Conservation (phyloP, 805 yeast species). For the Yamadazyma endophytica region DNA sequence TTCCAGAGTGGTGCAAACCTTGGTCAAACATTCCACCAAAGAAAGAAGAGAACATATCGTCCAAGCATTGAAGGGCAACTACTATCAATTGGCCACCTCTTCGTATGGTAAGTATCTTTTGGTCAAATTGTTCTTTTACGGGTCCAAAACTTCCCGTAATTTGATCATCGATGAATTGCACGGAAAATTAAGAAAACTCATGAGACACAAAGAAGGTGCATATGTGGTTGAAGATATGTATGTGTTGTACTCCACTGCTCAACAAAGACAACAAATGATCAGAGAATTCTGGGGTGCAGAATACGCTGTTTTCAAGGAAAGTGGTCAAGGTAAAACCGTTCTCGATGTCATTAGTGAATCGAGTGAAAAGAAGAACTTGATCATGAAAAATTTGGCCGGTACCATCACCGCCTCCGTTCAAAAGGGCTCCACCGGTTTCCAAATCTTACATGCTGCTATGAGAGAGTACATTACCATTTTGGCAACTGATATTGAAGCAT, state of each 20-base stretch:
- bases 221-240: slow-evolving; percentile 92
- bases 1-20: slow-evolving; percentile 90
- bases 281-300: slow-evolving; percentile 97
- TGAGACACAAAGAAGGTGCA: slow-evolving; percentile 98
- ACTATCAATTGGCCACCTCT: slow-evolving; percentile 80
- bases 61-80: slow-evolving; percentile 65
- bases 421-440: slow-evolving; percentile 95
- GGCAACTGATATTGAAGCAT: slow-evolving; percentile 42
- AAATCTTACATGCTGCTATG: slow-evolving; percentile 94
- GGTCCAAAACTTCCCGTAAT: slow-evolving; percentile 75
- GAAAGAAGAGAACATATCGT: slow-evolving; percentile 73
- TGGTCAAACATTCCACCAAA: slow-evolving; percentile 79
- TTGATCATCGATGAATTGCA: slow-evolving; percentile 78
- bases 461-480: slow-evolving; percentile 76
- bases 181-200: slow-evolving; percentile 84
- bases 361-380: slow-evolving; percentile 72
- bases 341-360: slow-evolving; percentile 62
- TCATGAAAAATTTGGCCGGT: slow-evolving; percentile 70
- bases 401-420: slow-evolving; percentile 88
- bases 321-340: slow-evolving; percentile 59
- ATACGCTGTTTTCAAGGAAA: slow-evolving; percentile 83
- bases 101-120: slow-evolving; percentile 91
- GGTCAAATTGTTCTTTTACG: slow-evolving; percentile 87
- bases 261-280: slow-evolving; percentile 85
- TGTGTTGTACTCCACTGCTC: slow-evolving; percentile 77